These are phyloP conservation scores for Ogataea methylovora DNA, from an alignment of 805 yeast genomes.

Conservation along the genomic window DNA sequence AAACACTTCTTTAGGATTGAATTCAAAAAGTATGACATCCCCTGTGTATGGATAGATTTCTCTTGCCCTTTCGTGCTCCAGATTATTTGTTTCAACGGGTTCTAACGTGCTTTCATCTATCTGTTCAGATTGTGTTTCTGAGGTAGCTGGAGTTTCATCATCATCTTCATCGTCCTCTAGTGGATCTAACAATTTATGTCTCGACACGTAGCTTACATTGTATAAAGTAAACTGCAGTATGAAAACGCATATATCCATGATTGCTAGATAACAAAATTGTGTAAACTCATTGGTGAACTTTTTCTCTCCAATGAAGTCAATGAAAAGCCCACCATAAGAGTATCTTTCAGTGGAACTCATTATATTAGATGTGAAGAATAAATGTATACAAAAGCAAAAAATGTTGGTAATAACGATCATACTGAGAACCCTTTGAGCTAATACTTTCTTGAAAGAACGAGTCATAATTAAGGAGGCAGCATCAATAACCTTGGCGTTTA, in stretches of 20 bases:
- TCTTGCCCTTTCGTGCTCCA: conserved; percentile 5
- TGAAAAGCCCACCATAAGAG: conserved; percentile 29
- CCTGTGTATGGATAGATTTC: conserved; percentile 41
- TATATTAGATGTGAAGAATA: conserved; percentile 25
- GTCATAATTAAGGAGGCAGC: too few species aligned
- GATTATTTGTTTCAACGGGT: too few species aligned
- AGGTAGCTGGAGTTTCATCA: neutral
- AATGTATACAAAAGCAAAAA: too few species aligned
- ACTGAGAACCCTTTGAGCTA: too few species aligned
- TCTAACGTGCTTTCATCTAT: conserved; percentile 10
- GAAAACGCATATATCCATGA: conserved; percentile 25
- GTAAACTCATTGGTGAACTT: conserved; percentile 18
- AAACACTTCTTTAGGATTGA: conserved; percentile 26
- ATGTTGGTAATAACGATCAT: too few species aligned
- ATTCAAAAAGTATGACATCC: conserved; percentile 24
- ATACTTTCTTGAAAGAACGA: too few species aligned
- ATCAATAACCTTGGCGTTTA: too few species aligned
- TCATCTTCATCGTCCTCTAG: conserved; percentile 6
- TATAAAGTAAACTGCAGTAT: conserved; percentile 22
- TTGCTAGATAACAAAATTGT: conserved; percentile 16
- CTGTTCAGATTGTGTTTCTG: neutral
- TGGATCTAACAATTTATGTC: conserved; percentile 17
- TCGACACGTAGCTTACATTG: conserved; percentile 23
- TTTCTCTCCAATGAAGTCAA: conserved; percentile 42
- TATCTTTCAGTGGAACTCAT: conserved; percentile 12